Evolutionary conservation across 2,329 filamentous ascomycete species (phyloP).

Genomic region (Magnaporthiopsis poae): DNA sequence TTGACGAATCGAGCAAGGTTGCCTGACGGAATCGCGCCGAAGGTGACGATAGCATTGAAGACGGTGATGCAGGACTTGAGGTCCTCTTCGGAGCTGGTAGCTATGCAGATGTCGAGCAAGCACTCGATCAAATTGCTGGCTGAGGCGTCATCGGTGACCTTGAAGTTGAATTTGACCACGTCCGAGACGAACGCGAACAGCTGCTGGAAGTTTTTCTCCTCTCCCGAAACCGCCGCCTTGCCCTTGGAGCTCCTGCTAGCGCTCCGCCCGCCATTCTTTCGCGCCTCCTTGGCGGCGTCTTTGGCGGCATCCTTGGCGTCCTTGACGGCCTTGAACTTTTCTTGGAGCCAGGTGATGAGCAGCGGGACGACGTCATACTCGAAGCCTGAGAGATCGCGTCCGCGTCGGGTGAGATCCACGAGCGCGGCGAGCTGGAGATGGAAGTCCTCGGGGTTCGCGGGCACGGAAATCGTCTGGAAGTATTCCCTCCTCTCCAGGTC

Average conservation of each 20-base stretch:
- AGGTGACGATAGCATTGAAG: slow-evolving; percentile 62
- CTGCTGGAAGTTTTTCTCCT: slow-evolving; percentile 53
- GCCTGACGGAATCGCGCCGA: slow-evolving; percentile 55
- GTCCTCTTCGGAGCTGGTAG: slow-evolving; percentile 55
- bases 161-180: slow-evolving; percentile 67
- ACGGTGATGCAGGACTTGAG: slow-evolving; percentile 57
- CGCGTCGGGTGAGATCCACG: slow-evolving; percentile 50
- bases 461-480: slow-evolving; percentile 50
- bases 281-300: slow-evolving; percentile 37
- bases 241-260: slow-evolving; percentile 30
- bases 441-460: slow-evolving; percentile 52
- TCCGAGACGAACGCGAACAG: slow-evolving; percentile 58
- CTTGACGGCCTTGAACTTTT: slow-evolving; percentile 44
- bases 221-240: slow-evolving; percentile 32
- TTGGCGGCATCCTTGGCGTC: slow-evolving; percentile 38
- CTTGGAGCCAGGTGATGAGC: slow-evolving; percentile 50
- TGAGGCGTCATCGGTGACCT: slow-evolving; percentile 53
- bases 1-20: slow-evolving; percentile 58
- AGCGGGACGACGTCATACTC: slow-evolving; percentile 57
- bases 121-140: slow-evolving; percentile 52
- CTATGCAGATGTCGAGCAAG: slow-evolving; percentile 57
- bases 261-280: slow-evolving; percentile 36
- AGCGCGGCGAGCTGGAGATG: slow-evolving; percentile 56
- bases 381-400: slow-evolving; percentile 55
- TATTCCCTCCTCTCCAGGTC: slow-evolving; percentile 57